These are phyloP conservation scores for Pythium sp. DNA, from an alignment of 352 stramenopile species.

Conservation along the genomic window DNA sequence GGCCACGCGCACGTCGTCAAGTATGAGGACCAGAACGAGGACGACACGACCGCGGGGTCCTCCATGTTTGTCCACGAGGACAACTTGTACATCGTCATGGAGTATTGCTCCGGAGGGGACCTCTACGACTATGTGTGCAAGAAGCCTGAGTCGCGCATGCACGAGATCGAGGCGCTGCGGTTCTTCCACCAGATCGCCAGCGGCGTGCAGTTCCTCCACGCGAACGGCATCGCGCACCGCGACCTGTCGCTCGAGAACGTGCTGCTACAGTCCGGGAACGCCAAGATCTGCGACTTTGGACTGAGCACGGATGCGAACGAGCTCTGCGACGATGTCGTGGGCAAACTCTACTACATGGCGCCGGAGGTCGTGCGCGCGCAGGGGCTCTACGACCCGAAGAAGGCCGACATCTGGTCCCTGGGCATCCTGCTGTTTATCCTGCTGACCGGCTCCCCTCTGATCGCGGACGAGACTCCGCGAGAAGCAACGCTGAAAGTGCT, in stretches of 20 bases:
- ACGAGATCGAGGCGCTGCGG: constrained; percentile 34
- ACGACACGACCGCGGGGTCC: background rate
- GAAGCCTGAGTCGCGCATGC: constrained; percentile 27
- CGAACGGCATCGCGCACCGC: constrained; percentile 44
- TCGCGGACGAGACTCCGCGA: constrained; percentile 26
- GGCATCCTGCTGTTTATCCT: constrained; percentile 62
- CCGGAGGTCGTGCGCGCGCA: constrained; percentile 41
- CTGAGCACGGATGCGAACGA: constrained; percentile 41
- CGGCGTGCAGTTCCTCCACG: constrained; percentile 49
- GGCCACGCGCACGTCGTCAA: constrained; percentile 40
- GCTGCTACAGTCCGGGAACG: constrained; percentile 32
- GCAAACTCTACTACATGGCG: constrained; percentile 78
- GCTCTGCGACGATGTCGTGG: constrained; percentile 39
- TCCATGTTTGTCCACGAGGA: constrained; percentile 41
- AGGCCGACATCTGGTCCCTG: constrained; percentile 52
- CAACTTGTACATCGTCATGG: constrained; percentile 54
- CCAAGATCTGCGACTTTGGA: constrained; percentile 66
- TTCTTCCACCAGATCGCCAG: constrained; percentile 38
- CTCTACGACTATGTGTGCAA: constrained; percentile 48
- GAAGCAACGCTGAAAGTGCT: constrained; percentile 36
- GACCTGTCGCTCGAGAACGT: constrained; percentile 67
- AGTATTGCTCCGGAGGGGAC: constrained; percentile 62
- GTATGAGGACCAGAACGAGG: constrained; percentile 23
- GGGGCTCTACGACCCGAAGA: constrained; percentile 35
- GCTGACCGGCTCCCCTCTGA: constrained; percentile 48